These are phyloP conservation scores for Kodamaea nitidulidarum DNA, from an alignment of 805 yeast genomes.

Conservation along the genomic window DNA sequence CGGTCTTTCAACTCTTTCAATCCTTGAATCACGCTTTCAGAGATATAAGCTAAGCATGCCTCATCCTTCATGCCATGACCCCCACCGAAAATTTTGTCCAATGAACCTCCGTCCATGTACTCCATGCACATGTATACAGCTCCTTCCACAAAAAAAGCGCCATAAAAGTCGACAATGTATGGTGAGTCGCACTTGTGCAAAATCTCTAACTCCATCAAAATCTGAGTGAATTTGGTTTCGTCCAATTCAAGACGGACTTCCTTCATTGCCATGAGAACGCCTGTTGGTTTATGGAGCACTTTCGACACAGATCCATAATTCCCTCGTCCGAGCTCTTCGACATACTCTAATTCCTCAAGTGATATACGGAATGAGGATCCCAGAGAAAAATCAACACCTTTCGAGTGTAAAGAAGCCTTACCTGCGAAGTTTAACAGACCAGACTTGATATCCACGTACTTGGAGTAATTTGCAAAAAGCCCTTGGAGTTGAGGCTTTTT, in stretches of 20 bases:
- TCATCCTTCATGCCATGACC: constrained; percentile 66
- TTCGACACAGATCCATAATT: constrained; percentile 95
- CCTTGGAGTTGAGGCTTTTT: constrained; percentile 45
- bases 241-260: constrained; percentile 92
- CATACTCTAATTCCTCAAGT: constrained; percentile 73
- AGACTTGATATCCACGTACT: constrained; percentile 85
- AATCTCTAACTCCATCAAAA: constrained; percentile 92
- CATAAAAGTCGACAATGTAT: constrained; percentile 91
- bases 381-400: constrained; percentile 85
- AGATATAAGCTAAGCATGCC: constrained; percentile 70
- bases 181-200: constrained; percentile 88
- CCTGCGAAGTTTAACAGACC: constrained; percentile 92
- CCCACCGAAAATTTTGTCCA: constrained; percentile 74
- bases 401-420: constrained; percentile 85
- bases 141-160: constrained; percentile 96
- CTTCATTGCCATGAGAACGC: constrained; percentile 93
- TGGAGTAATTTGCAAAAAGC: constrained; percentile 76
- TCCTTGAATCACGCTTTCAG: constrained; percentile 77
- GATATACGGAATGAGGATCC: constrained; percentile 87
- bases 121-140: constrained; percentile 98
- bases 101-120: constrained; percentile 93
- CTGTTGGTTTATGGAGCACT: constrained; percentile 89
- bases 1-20: constrained; percentile 79
- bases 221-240: constrained; percentile 89
- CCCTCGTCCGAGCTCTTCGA: constrained; percentile 91